Percentiles rank a stretch among this genome's conserved stretches.
Conservation (phyloP, 2,329 filamentous ascomycete species). For the Apiospora malaysiana region DNA sequence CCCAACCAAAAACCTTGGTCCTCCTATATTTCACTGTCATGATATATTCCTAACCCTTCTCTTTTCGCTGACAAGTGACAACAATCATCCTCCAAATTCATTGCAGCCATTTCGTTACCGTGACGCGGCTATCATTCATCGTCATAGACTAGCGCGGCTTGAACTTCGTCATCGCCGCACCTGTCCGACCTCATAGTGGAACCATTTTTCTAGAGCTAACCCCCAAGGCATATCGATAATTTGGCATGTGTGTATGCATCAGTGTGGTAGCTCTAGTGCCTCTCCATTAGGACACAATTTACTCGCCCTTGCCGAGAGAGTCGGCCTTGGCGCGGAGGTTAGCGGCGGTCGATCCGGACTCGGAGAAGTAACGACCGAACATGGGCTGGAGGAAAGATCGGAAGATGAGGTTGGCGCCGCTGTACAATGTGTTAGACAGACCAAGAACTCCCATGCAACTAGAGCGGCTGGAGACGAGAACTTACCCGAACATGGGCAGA, state of each 20-base stretch:
- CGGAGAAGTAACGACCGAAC: slow-evolving; percentile 88
- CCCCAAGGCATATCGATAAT: slow-evolving; percentile 8
- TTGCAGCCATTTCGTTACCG: slow-evolving; percentile 2
- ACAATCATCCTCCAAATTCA: not conserved
- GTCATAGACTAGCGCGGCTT: slow-evolving; percentile 1
- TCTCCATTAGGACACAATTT: slow-evolving; percentile 39
- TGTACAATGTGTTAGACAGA: slow-evolving; percentile 44
- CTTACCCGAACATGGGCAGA: slow-evolving; percentile 91
- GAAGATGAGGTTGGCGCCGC: slow-evolving; percentile 96
- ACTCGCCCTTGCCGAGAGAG: slow-evolving; percentile 73
- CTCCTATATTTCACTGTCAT: slow-evolving; percentile 6
- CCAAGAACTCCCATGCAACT: slow-evolving; percentile 19
- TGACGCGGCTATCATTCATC: not conserved
- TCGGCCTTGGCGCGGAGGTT: slow-evolving; percentile 90
- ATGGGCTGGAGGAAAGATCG: slow-evolving; percentile 92
- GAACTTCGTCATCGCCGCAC: not conserved
- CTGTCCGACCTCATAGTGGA: slow-evolving; percentile 12
- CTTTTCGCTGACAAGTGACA: not conserved
- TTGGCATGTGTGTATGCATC: slow-evolving; percentile 17
- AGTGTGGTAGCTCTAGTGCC: slow-evolving; percentile 13
- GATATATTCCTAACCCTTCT: not conserved
- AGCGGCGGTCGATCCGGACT: slow-evolving; percentile 74
- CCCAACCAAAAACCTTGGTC: not conserved
- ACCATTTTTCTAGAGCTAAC: not conserved
- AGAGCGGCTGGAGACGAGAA: slow-evolving; percentile 36